Conservation (phyloP, 352 stramenopile species). For the Globisporangium abappressorium region DNA sequence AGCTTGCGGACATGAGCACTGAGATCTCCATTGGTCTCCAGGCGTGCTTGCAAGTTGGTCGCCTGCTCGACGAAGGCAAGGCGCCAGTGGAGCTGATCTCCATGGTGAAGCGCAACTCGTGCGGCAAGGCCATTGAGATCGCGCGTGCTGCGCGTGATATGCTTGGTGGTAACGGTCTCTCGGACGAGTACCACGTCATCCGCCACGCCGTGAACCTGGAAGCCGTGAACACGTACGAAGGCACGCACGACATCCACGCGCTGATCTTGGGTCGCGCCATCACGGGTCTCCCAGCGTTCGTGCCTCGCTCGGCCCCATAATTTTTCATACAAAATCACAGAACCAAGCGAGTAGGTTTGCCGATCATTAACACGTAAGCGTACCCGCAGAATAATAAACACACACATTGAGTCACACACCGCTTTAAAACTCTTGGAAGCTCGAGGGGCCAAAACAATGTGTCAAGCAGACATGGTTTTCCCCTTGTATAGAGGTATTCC, state of each 20-base stretch:
- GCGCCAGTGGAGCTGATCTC: constrained; percentile 91
- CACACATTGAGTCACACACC: not conserved
- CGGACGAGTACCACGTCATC: constrained; percentile 99
- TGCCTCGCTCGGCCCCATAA: constrained; percentile 80
- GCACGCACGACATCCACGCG: constrained; percentile 98
- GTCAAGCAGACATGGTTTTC: not conserved
- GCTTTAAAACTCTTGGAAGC: not conserved
- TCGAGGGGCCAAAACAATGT: not conserved
- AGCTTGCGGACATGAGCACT: constrained; percentile 96
- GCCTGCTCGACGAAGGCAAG: constrained; percentile 86
- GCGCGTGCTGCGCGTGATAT: constrained; percentile 92
- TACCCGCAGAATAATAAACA: not conserved
- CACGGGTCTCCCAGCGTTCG: constrained; percentile 94
- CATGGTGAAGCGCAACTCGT: constrained; percentile 96
- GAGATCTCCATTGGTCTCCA: constrained; percentile 95
- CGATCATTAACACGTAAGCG: not conserved
- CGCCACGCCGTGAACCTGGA: constrained; percentile 98
- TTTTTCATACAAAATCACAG: not conserved
- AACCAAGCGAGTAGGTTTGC: not conserved
- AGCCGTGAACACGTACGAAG: constrained; percentile 99
- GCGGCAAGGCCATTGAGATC: constrained; percentile 94
- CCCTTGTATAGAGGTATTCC: not conserved
- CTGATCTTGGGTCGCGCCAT: constrained; percentile 97
- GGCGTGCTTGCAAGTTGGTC: constrained; percentile 89
- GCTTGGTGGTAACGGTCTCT: constrained; percentile 97